Percentiles rank a stretch among this genome's conserved stretches.
phyloP scores from a whole-genome alignment of 441 rosid species.

The Gossypium trilobum region DNA sequence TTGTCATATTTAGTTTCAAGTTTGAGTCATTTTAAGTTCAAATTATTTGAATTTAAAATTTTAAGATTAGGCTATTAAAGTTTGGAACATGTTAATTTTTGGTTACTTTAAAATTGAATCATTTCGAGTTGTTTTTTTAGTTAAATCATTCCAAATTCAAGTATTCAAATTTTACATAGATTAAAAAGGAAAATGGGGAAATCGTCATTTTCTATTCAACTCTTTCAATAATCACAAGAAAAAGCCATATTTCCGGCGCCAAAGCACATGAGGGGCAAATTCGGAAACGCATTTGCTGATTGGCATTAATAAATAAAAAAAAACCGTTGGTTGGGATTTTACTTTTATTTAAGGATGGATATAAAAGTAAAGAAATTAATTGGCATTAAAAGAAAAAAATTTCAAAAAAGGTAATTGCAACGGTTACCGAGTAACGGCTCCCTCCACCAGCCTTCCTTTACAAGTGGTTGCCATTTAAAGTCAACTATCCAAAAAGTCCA shows the following conservation, averaged over 20 bases:
- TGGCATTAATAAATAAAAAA: neutral
- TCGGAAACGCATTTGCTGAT: neutral
- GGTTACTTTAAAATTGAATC: too few species aligned
- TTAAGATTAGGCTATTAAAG: too few species aligned
- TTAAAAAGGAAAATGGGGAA: neutral
- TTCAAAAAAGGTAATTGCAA: neutral
- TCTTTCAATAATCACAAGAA: slow-evolving; percentile 13
- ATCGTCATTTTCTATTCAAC: slow-evolving; percentile 7
- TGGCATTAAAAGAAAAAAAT: neutral
- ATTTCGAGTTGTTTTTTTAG: too few species aligned
- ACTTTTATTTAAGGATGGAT: neutral
- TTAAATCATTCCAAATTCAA: too few species aligned
- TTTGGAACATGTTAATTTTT: too few species aligned
- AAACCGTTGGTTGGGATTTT: slow-evolving; percentile 14
- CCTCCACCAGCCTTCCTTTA: neutral
- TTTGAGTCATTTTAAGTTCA: too few species aligned
- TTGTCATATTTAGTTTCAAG: too few species aligned
- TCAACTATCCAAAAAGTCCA: neutral
- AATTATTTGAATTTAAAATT: too few species aligned
- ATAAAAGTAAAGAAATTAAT: neutral
- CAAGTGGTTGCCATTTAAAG: neutral
- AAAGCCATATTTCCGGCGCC: neutral
- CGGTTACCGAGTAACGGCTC: neutral
- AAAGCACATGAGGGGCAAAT: slow-evolving; percentile 1
- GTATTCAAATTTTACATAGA: too few species aligned